These are phyloP conservation scores for Babesia divergens DNA, from an alignment of 169 alveolate genomes.

Conservation along the genomic window DNA sequence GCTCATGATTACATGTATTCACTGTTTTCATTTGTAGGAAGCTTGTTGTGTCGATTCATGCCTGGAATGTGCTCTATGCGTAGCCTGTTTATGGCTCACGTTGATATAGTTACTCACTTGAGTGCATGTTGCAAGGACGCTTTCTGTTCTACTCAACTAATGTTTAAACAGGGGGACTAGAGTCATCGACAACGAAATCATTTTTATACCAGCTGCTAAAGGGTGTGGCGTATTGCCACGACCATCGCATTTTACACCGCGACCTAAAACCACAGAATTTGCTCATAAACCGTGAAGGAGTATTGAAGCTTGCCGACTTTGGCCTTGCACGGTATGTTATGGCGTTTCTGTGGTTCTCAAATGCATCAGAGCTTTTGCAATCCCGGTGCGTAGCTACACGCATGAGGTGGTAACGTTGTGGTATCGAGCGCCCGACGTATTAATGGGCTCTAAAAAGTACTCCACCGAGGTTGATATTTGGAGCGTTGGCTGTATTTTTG, in stretches of 20 bases:
- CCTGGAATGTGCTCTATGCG: too few relatives aligned
- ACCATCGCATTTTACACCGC: conserved; percentile 96
- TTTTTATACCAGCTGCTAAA: conserved; percentile 93
- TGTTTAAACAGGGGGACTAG: conserved; percentile 79
- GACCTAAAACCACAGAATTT: conserved; percentile 99
- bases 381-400: conserved; percentile 96
- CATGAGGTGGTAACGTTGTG: conserved; percentile 98
- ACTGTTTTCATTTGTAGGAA: background rate
- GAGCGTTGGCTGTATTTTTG: conserved; percentile 96
- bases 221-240: conserved; percentile 97
- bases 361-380: conserved; percentile 90
- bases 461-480: conserved; percentile 99
- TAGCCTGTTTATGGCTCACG: background rate
- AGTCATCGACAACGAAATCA: conserved; percentile 83
- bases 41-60: too few relatives aligned
- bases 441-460: conserved; percentile 96
- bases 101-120: background rate
- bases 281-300: conserved; percentile 89
- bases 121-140: background rate
- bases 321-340: conserved; percentile 90
- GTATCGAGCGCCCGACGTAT: conserved; percentile 99
- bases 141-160: background rate
- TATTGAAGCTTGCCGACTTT: conserved; percentile 97
- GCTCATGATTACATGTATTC: too few relatives aligned
- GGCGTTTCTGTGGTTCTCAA: background rate